phyloP scores from a whole-genome alignment of 1,139 yeast species.

The Sugiyamaella japonica region DNA sequence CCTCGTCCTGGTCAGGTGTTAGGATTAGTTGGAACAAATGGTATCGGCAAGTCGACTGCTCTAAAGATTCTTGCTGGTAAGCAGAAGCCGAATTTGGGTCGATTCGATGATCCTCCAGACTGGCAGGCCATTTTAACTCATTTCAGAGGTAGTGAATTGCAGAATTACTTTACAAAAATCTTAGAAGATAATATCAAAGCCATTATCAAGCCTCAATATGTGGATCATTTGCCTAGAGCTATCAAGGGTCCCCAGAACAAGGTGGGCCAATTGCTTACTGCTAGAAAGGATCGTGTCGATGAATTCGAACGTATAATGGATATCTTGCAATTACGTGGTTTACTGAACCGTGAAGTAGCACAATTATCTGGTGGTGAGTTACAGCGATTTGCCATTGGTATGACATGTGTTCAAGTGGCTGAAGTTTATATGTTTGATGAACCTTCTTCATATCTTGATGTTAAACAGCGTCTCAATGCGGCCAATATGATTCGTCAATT shows the following conservation, averaged over 20 bases:
- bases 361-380: conserved; percentile 97
- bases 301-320: conserved; percentile 62
- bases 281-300: conserved; percentile 68
- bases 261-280: conserved; percentile 79
- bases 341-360: conserved; percentile 80
- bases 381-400: conserved; percentile 96
- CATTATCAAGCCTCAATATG: conserved; percentile 96
- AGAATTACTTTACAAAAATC: conserved; percentile 90
- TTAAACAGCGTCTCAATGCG: conserved; percentile 96
- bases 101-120: conserved; percentile 92
- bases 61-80: conserved; percentile 97
- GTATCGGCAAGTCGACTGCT: conserved; percentile 99
- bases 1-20: conserved; percentile 99
- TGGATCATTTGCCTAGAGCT: conserved; percentile 94
- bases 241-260: conserved; percentile 85
- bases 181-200: conserved; percentile 93
- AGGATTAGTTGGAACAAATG: conserved; percentile 97
- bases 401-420: conserved; percentile 94
- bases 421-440: conserved; percentile 99
- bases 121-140: conserved; percentile 91
- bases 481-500: conserved; percentile 90
- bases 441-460: conserved; percentile 97
- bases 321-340: conserved; percentile 68
- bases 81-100: conserved; percentile 94
- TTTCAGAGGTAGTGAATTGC: conserved; percentile 96